These are phyloP conservation scores for Phytophthora aleatoria DNA, from an alignment of 352 stramenopile species.

Conservation along the genomic window DNA sequence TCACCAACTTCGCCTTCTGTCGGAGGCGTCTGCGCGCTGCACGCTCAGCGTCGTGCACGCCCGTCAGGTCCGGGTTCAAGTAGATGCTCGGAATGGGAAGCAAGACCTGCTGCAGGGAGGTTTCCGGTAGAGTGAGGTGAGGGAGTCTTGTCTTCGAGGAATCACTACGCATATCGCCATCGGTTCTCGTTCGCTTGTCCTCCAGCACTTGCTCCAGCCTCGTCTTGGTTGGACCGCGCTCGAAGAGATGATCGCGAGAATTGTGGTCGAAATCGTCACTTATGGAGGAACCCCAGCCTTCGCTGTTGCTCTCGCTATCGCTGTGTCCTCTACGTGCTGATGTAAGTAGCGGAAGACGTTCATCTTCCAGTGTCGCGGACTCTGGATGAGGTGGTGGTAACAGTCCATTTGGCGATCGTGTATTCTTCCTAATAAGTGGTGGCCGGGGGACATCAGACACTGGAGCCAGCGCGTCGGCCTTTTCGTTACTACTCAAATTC, in stretches of 20 bases:
- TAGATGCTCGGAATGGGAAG: slow-evolving; percentile 67
- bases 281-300: slow-evolving; percentile 4
- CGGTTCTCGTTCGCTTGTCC: slow-evolving; percentile 11
- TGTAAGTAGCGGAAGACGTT: slow-evolving; percentile 19
- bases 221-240: slow-evolving; percentile 20
- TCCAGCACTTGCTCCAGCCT: slow-evolving; percentile 29
- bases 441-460: slow-evolving; percentile 10
- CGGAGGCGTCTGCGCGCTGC: slow-evolving; percentile 45
- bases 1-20: slow-evolving; percentile 46
- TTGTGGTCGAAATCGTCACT: slow-evolving; percentile 13
- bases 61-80: slow-evolving; percentile 51
- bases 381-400: slow-evolving; percentile 1
- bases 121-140: slow-evolving; percentile 27
- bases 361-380: neutral
- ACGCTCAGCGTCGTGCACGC: slow-evolving; percentile 42
- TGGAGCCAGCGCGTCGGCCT: neutral
- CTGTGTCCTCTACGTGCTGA: slow-evolving; percentile 8
- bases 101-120: slow-evolving; percentile 42
- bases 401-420: slow-evolving; percentile 14
- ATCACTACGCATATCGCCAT: slow-evolving; percentile 19
- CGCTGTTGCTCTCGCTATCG: slow-evolving; percentile 20
- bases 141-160: slow-evolving; percentile 22
- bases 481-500: slow-evolving; percentile 18
- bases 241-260: slow-evolving; percentile 18
- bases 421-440: slow-evolving; percentile 21